Percentiles rank a stretch among this genome's conserved stretches.
phyloP scores from a whole-genome alignment of 345 rosid species.

The Bruguiera gymnorhiza region DNA sequence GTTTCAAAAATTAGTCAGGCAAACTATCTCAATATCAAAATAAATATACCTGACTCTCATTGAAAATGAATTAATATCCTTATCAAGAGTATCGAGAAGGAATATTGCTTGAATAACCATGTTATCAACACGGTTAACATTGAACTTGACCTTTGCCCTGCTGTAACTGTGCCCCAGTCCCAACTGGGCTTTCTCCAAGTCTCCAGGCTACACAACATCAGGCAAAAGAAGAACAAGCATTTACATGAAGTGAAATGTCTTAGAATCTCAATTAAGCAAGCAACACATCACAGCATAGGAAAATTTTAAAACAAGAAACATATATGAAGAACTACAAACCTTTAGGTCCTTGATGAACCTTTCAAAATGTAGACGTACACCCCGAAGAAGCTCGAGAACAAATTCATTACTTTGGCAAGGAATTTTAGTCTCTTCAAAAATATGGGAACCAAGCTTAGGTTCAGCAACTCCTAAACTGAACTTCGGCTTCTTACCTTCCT shows the following conservation, averaged over 20 bases:
- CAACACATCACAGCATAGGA: background rate
- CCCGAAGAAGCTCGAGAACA: constrained; percentile 84
- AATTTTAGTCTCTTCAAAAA: constrained; percentile 64
- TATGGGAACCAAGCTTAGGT: constrained; percentile 84
- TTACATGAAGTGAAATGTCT: background rate
- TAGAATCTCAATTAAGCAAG: background rate
- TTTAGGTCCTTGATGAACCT: constrained; percentile 85
- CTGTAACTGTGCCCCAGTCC: constrained; percentile 96
- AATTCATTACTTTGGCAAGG: constrained; percentile 88
- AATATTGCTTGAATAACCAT: constrained; percentile 97
- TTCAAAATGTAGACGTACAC: constrained; percentile 76
- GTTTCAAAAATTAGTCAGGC: background rate
- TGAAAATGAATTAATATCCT: constrained; percentile 79
- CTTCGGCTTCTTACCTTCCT: constrained; percentile 72
- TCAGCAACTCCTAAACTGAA: constrained; percentile 81
- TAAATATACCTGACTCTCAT: constrained; percentile 80
- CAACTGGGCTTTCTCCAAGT: constrained; percentile 86
- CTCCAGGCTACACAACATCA: constrained; percentile 59
- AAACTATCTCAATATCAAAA: background rate
- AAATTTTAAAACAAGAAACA: background rate
- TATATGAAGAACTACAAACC: constrained; percentile 38
- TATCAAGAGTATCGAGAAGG: constrained; percentile 82
- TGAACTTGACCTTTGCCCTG: constrained; percentile 95
- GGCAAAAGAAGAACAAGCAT: background rate
- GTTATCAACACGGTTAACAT: constrained; percentile 83